Evolutionary conservation across 768 basidiomycete genomes (phyloP).

Genomic region (Mycena pura): DNA sequence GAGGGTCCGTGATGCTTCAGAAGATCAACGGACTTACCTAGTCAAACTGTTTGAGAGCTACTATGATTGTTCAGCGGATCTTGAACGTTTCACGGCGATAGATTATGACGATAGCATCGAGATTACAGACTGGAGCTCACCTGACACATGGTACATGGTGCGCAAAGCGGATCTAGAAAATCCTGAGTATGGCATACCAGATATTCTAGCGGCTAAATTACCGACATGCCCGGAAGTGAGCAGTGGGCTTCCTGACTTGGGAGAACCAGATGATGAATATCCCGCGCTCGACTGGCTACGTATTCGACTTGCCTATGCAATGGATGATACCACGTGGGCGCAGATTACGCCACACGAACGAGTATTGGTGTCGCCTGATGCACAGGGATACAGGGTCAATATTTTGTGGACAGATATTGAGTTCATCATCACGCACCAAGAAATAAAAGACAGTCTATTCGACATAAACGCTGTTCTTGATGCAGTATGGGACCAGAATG

Average conservation of each 20-base stretch:
- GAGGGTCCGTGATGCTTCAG: too few relatives aligned
- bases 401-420: background rate
- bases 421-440: background rate
- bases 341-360: background rate
- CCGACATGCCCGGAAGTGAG: background rate
- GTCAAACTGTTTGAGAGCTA: background rate
- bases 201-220: background rate
- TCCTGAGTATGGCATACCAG: background rate
- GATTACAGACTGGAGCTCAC: slow-evolving; percentile 6
- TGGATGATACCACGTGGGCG: slow-evolving; percentile 1
- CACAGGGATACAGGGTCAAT: background rate
- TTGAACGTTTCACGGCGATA: slow-evolving; percentile 10
- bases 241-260: background rate
- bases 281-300: background rate
- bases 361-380: background rate
- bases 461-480: background rate
- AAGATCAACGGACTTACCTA: background rate
- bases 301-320: background rate
- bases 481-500: slow-evolving; percentile 1
- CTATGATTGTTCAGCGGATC: background rate
- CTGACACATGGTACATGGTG: background rate
- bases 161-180: background rate
- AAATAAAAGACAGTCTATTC: background rate
- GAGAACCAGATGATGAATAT: background rate
- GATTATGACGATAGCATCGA: slow-evolving; percentile 10